phyloP scores from a whole-genome alignment of 345 rosid genomes.

The Arabidopsis thaliana region DNA sequence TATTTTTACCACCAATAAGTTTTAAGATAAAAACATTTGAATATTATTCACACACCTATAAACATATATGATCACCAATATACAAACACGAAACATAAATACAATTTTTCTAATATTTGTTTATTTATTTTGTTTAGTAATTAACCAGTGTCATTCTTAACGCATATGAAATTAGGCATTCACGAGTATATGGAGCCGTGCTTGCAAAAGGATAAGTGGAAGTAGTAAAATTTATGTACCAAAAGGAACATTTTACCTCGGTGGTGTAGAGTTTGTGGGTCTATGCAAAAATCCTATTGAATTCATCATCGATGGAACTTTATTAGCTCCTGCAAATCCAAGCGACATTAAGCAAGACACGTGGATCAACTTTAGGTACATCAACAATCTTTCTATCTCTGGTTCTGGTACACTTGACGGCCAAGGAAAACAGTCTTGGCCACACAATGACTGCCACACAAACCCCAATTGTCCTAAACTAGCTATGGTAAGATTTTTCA shows the following conservation, averaged over 20 bases:
- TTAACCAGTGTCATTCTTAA: background rate
- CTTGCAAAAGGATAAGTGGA: constrained; percentile 25
- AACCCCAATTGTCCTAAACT: constrained; percentile 24
- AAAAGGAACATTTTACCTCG: constrained; percentile 30
- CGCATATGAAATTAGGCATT: background rate
- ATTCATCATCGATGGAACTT: constrained; percentile 35
- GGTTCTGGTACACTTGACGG: constrained; percentile 41
- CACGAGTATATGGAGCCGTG: constrained; percentile 28
- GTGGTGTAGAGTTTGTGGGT: constrained; percentile 29
- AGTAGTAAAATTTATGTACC: background rate
- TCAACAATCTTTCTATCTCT: constrained; percentile 34
- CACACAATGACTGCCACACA: constrained; percentile 40
- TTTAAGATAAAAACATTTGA: too few species aligned
- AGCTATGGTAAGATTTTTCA: too few species aligned
- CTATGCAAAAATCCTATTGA: constrained; percentile 38
- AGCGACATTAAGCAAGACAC: constrained; percentile 10
- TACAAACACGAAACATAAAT: background rate
- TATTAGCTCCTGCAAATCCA: constrained; percentile 37
- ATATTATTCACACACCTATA: too few species aligned
- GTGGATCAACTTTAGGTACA: constrained; percentile 37
- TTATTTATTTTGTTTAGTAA: background rate
- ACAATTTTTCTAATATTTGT: background rate
- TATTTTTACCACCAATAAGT: too few species aligned
- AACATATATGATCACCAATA: background rate
- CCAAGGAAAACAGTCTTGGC: constrained; percentile 39